These are phyloP conservation scores for Russula compacta DNA, from an alignment of 768 basidiomycete genomes.

Conservation along the genomic window DNA sequence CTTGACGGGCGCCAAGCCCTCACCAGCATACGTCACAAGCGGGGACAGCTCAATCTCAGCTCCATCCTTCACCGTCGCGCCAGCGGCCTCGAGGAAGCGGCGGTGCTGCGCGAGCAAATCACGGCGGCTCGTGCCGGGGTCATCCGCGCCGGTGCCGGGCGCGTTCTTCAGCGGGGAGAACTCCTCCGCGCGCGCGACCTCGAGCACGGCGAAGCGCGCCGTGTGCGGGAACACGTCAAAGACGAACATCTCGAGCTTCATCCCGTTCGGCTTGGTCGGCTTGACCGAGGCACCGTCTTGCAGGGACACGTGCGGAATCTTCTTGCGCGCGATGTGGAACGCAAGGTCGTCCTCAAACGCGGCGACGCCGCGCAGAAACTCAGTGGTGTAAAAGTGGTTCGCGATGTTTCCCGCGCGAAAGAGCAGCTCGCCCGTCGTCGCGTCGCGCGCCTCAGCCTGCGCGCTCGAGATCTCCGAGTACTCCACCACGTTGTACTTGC, in stretches of 20 bases:
- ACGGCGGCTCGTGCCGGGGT: constrained; percentile 81
- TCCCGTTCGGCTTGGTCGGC: constrained; percentile 88
- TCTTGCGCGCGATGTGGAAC: constrained; percentile 97
- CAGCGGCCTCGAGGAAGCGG: constrained; percentile 73
- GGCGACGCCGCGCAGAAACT: constrained; percentile 70
- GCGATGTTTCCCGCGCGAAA: constrained; percentile 97
- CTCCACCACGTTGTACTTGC: constrained; percentile 87
- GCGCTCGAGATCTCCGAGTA: constrained; percentile 92
- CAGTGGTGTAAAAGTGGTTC: constrained; percentile 94
- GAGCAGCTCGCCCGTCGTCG: constrained; percentile 62
- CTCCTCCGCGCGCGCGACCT: constrained; percentile 81
- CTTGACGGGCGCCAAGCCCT: constrained; percentile 71
- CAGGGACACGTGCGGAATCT: constrained; percentile 80
- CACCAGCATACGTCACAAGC: constrained; percentile 82
- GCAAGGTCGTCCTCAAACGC: constrained; percentile 82
- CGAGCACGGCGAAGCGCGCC: constrained; percentile 71
- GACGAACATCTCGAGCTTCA: constrained; percentile 98
- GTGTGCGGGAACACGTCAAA: constrained; percentile 98
- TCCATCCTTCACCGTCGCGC: constrained; percentile 60
- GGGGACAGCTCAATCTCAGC: constrained; percentile 91
- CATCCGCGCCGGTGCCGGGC: constrained; percentile 82
- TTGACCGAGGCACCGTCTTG: constrained; percentile 61
- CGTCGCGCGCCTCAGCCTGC: constrained; percentile 69
- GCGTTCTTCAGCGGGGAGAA: constrained; percentile 98
- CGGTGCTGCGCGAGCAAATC: constrained; percentile 85